Base-by-base conservation (phyloP, 2,329 filamentous ascomycete genomes). In the Incumbomyces delicatus region DNA sequence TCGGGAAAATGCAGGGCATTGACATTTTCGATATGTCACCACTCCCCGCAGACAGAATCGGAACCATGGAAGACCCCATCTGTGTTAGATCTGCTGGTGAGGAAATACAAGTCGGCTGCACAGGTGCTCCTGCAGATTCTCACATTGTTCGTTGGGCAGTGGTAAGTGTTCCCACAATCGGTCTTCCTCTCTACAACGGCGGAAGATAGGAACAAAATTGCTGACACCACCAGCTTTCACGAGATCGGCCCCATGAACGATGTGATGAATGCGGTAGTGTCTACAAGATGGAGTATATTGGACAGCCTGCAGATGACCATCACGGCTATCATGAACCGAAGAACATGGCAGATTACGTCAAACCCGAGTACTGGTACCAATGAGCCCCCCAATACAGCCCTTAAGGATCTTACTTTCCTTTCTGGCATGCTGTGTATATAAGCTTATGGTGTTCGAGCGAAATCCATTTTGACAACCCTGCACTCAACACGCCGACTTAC, bases 1-100 rank as follows among this genome's bases (percentile, higher is more conserved):
- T 98, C 67, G 92, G 92, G 72, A 98, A 98, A 81, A 95, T 96
- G 85, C 87, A 96, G 77, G 89, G 92, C 58, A 75, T 95, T 61
- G 92, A 98, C 66, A 76, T 96, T 66, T 98, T 98, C 75, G 89
- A 98, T 74, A 95, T 96, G 92, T 83, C 81, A 70, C 92, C 92
- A 54, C 80, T 98, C 60, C 92, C 96, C 68, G 77, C 90, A 55
- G 92, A 85, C 68, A 83, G 92, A 65, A 79, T 78, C 70, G 90
- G 87, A 65, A 96, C 92, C 50, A 68, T 95, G 63, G 78, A 94
- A 56, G 75, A 95, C 72, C 92, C 92, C 59, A 94, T 98, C 65
- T 63, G 83, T 47, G 88, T 98, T 68, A 85, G 83, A 72, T 89
- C 88, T 56, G 88, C 85, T 59, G 92, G 92, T 62, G 86, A 94